A percentile compares a stretch with the other conserved stretches of the same genome.
Evolutionary conservation across 192 early-diverging fungal species (phyloP).

Genomic region (Kappamyces sp.): DNA sequence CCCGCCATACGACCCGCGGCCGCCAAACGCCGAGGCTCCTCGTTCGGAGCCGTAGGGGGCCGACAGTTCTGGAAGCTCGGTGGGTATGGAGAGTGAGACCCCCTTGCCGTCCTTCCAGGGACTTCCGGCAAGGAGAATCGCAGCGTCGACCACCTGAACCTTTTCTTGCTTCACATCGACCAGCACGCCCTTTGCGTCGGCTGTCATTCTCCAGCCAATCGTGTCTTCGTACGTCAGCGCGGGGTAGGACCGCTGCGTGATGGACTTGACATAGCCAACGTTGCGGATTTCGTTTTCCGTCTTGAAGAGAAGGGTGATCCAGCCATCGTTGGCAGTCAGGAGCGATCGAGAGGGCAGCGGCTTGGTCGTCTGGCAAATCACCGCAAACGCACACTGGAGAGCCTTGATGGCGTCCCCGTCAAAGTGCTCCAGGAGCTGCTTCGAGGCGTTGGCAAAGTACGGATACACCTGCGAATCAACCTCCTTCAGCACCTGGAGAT

Average conservation of each 20-base stretch:
- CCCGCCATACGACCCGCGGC: background rate
- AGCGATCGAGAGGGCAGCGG: slow-evolving; percentile 79
- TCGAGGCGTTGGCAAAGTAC: slow-evolving; percentile 71
- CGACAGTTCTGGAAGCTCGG: slow-evolving; percentile 74
- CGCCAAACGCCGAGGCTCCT: background rate
- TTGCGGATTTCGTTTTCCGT: slow-evolving; percentile 66
- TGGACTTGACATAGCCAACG: slow-evolving; percentile 76
- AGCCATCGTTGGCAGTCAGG: slow-evolving; percentile 74
- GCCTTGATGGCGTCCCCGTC: slow-evolving; percentile 70
- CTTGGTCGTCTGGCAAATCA: slow-evolving; percentile 77
- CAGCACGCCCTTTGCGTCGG: slow-evolving; percentile 75
- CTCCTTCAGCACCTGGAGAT: slow-evolving; percentile 59
- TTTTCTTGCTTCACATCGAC: slow-evolving; percentile 74
- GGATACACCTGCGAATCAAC: slow-evolving; percentile 71
- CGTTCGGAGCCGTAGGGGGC: slow-evolving; percentile 24
- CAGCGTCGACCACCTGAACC: slow-evolving; percentile 55
- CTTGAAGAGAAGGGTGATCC: slow-evolving; percentile 72
- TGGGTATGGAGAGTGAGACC: slow-evolving; percentile 64
- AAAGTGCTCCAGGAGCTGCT: slow-evolving; percentile 63
- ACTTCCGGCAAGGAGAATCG: slow-evolving; percentile 50
- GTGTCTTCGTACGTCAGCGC: slow-evolving; percentile 68
- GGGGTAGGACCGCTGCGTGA: slow-evolving; percentile 65
- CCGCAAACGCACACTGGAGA: slow-evolving; percentile 78
- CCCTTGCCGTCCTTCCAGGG: slow-evolving; percentile 62
- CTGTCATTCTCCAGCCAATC: slow-evolving; percentile 75